Evolutionary conservation across 371 early-diverging fungal species (phyloP), one percentile per base, ranked within the genome.

Genomic region (Homolaphlyctis polyrhiza): DNA sequence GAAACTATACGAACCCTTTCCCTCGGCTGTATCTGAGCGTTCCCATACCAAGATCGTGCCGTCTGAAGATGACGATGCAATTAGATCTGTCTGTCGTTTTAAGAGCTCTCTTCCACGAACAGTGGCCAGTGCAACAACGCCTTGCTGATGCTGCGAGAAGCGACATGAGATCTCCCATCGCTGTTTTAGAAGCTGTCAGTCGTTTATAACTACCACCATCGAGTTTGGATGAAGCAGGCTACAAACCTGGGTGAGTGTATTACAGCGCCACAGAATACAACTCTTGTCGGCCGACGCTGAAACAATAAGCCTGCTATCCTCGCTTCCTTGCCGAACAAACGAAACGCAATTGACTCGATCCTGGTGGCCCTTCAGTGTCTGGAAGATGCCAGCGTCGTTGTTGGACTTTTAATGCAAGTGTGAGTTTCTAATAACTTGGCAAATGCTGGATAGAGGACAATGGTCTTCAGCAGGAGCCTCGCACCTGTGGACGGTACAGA

Each of bases 241-340:
- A 6, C 49, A 3, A 14, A 60, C 61, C 51, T 48, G 58, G 21
- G 73, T 76, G 27, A 30, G 28, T 8, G 21, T 29, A 34, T 69
- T 68, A 35, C 58, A 71, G 60, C 84, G 84, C 94, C 96, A 94
- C 1, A 93, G 69, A 16, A 89, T 82, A 0, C 82, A 84, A 0
- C 92, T 89, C 60, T 79, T 78, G 67, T 94, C 93, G 2, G 91
- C 89, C 4, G 92, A 90, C n/a, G 88, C 94, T 13, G 91, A 90
- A 23, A 92, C 80, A 2, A 94, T 6, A 6, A 51, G 11, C 11
- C 32, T 51, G 11, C 11, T 8, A 14, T 51, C 52, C 11, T 39
- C 18, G 39, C 39, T 18, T 8, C 87, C 87, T 65, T 82, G 65
- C 65, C 87, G 79, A 32, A 90, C 69, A 73, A 90, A 91, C 5